These are phyloP conservation scores for Colletotrichum lindemuthianum DNA, from an alignment of 2,329 filamentous ascomycete genomes.

Conservation along the genomic window DNA sequence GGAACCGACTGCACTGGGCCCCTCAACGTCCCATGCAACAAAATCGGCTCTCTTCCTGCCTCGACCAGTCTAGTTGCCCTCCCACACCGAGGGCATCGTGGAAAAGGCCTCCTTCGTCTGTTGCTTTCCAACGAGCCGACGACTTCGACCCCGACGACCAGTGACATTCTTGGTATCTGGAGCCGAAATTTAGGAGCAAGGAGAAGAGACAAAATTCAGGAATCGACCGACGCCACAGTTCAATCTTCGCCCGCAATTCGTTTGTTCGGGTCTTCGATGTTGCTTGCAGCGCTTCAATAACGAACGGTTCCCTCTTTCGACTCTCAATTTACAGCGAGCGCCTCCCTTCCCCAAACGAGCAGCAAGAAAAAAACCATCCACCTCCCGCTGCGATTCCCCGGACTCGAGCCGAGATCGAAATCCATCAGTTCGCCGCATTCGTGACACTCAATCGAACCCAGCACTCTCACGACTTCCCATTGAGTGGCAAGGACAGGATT, in stretches of 20 bases:
- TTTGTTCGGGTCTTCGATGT: conserved; percentile 15
- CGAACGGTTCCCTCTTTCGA: conserved; percentile 27
- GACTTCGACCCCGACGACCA: conserved; percentile 8
- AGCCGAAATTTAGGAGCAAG: no score
- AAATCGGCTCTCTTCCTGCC: conserved; percentile 29
- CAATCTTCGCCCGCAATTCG: conserved; percentile 4
- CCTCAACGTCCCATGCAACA: conserved; percentile 30
- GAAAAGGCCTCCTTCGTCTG: conserved; percentile 25
- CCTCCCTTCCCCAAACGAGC: neutral
- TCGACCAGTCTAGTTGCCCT: conserved; percentile 7
- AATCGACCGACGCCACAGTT: neutral
- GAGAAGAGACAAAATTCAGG: neutral
- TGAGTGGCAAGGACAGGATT: conserved; percentile 25
- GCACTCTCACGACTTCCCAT: conserved; percentile 18
- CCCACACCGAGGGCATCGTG: conserved; percentile 25
- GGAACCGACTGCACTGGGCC: neutral
- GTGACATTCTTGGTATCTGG: no score
- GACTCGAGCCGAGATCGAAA: conserved; percentile 19
- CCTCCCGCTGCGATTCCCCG: conserved; percentile 8
- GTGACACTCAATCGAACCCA: conserved; percentile 16
- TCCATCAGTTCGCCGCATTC: neutral
- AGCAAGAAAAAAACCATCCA: neutral
- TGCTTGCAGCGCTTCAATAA: conserved; percentile 33
- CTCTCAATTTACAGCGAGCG: conserved; percentile 8
- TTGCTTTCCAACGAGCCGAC: conserved; percentile 17